These are phyloP conservation scores for Botrytis fabae DNA, from an alignment of 2,329 filamentous ascomycete species.

Conservation along the genomic window DNA sequence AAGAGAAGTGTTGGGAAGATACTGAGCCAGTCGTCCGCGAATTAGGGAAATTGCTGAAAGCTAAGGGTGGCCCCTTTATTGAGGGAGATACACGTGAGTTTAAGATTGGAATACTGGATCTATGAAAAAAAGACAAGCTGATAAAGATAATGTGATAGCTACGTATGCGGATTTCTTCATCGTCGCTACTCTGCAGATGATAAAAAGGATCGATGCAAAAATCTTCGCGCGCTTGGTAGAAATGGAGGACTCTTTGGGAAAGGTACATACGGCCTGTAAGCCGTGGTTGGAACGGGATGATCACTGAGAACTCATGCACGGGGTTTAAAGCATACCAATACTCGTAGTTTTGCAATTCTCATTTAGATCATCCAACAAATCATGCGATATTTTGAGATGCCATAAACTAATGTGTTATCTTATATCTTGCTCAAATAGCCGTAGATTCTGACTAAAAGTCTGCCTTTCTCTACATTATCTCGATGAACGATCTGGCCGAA, in stretches of 20 bases:
- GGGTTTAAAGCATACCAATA: background rate
- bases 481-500: background rate
- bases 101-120: background rate
- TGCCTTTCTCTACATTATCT: background rate
- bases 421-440: background rate
- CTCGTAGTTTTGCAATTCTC: background rate
- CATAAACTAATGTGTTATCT: background rate
- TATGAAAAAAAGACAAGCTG: background rate
- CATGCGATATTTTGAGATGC: background rate
- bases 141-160: conserved; percentile 32
- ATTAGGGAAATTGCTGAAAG: conserved; percentile 41
- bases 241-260: conserved; percentile 31
- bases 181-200: conserved; percentile 50
- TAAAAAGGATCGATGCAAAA: conserved; percentile 43
- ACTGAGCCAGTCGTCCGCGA: conserved; percentile 51
- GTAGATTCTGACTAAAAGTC: background rate
- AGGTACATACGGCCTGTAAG: conserved; percentile 30
- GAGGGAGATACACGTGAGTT: conserved; percentile 49
- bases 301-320: conserved; percentile 23
- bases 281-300: conserved; percentile 35
- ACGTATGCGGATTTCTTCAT: conserved; percentile 61
- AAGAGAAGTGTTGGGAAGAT: conserved; percentile 51
- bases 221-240: conserved; percentile 44
- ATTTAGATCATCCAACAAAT: background rate
- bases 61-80: conserved; percentile 59